phyloP scores from a whole-genome alignment of 257 asterid species.

The Primulina huaijiensis region DNA sequence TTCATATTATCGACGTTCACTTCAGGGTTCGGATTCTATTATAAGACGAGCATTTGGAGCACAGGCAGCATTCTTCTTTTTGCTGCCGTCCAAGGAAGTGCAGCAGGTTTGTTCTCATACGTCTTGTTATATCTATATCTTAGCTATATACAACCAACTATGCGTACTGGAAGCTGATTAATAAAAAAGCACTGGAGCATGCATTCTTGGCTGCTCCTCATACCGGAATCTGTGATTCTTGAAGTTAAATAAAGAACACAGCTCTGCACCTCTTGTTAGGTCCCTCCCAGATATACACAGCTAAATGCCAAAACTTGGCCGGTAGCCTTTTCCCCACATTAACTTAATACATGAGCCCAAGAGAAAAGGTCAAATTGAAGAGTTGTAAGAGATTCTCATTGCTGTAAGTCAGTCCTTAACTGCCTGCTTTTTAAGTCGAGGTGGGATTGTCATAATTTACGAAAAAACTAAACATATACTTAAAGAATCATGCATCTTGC shows the following conservation, averaged over 20 bases:
- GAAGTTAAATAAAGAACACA: no score
- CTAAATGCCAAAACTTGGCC: no score
- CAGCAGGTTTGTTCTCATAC: slow-evolving; percentile 41
- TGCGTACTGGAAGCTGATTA: no score
- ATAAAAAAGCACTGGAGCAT: no score
- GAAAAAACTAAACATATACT: background rate
- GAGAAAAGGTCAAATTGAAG: no score
- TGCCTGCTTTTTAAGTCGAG: background rate
- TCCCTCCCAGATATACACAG: no score
- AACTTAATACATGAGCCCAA: no score
- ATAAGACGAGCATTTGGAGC: slow-evolving; percentile 45
- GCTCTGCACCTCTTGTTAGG: no score
- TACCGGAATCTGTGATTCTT: no score
- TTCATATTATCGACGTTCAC: slow-evolving; percentile 55
- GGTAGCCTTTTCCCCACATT: no score
- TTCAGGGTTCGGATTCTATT: slow-evolving; percentile 82
- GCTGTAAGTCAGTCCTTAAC: background rate
- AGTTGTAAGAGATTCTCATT: no score
- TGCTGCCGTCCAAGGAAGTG: slow-evolving; percentile 66
- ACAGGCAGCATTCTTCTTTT: slow-evolving; percentile 50
- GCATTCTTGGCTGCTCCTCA: no score
- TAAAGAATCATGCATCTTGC: background rate
- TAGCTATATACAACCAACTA: background rate
- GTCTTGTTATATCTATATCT: background rate
- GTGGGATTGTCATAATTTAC: background rate